Evolutionary conservation across 352 stramenopile species (phyloP), one percentile per base, ranked within the genome.

Genomic region (Globisporangium lucens): DNA sequence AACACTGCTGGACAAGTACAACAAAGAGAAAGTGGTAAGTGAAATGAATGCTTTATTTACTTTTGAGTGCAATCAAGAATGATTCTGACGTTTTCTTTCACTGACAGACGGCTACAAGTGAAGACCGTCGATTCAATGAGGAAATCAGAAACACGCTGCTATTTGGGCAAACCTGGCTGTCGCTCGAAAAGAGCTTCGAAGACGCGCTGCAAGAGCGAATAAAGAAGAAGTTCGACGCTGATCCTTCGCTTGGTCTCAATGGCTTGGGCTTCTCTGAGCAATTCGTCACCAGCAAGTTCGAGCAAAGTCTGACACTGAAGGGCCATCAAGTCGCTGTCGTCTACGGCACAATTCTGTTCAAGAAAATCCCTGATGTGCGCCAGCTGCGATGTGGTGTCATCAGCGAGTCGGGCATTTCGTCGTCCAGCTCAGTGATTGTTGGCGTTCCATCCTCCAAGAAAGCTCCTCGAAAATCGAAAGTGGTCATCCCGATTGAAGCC

Each of bases 161-260:
- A 33, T 96, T 95, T 68, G 89, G 89, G 0, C 89, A 96, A 72
- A 95, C 87, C 29, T 96, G 89, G 89, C 69, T 96, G 9, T 95
- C 89, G 49, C 67, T 95, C 36, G 89, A 96, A 68, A 96, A 96
- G 65, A 89, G 87, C 46, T 96, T 94, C 68, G 89, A 96, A 80
- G 89, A 96, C 67, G 89, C 87, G 0, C 73, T 96, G 2, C 89
- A 95, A 67, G 89, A 96, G 61, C 80, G 87, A 41, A 87, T 95
- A 61, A 93, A 93, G 67, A 90, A 89, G 64, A 87, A 82, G 47
- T 76, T 82, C 38, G 86, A 93, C 56, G 63, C 77, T 6, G 77
- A 89, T 52, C 57, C 82, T 2, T 70, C 60, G 20, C 30, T 69
- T 0, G 68, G 77, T 27, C 71, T 83, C 62, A 83, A 91, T 63